These are phyloP conservation scores for Argentina anserina DNA, from an alignment of 306 rosid species.

Conservation along the genomic window DNA sequence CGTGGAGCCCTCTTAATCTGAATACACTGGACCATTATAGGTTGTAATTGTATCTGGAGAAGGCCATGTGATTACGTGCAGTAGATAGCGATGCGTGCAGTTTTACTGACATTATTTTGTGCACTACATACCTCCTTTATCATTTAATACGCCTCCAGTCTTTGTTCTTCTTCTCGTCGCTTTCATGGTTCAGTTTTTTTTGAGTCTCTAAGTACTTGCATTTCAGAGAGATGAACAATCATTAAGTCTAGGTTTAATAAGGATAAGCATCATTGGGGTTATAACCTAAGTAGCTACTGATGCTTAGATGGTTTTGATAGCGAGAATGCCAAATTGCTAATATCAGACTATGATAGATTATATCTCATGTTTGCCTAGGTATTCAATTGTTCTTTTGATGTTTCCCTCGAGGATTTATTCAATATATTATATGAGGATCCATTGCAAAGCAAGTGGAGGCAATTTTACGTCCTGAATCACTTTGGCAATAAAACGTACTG, in stretches of 20 bases:
- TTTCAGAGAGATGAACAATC: neutral
- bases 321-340: neutral
- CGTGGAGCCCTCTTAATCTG: slow-evolving; percentile 27
- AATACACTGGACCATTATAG: slow-evolving; percentile 1
- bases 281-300: neutral
- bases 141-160: slow-evolving; percentile 24
- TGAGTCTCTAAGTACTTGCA: neutral
- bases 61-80: slow-evolving; percentile 32
- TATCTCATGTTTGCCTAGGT: no score
- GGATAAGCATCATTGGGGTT: neutral
- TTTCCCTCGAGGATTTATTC: no score
- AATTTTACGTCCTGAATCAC: no score
- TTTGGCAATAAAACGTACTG: no score
- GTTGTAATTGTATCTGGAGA: neutral
- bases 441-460: no score
- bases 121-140: slow-evolving; percentile 23
- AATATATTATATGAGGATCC: no score
- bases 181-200: slow-evolving; percentile 1
- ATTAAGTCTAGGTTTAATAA: neutral
- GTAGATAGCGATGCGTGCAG: slow-evolving; percentile 23
- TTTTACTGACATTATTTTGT: neutral
- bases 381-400: no score
- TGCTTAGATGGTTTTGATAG: neutral
- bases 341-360: no score
- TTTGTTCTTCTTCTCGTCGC: slow-evolving; percentile 12